These are phyloP conservation scores for Boletellus ananas DNA, from an alignment of 768 basidiomycete genomes.

Conservation along the genomic window DNA sequence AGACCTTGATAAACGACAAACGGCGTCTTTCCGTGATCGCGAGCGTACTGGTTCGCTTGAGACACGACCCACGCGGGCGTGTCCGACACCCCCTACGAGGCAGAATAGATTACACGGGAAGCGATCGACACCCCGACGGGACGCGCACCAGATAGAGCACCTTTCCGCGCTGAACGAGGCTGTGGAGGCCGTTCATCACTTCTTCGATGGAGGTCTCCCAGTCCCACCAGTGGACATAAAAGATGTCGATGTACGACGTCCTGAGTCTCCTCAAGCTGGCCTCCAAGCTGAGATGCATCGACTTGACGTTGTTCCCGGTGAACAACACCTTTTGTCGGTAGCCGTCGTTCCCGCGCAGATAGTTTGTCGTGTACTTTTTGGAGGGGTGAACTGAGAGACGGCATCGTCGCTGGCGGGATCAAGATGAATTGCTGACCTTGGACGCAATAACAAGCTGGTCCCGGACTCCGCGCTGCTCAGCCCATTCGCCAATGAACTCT, in stretches of 20 bases:
- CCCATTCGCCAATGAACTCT: conserved; percentile 48
- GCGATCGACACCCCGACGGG: not conserved
- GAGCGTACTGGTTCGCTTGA: conserved; percentile 41
- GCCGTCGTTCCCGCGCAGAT: conserved; percentile 6
- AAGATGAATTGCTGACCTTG: conserved; percentile 23
- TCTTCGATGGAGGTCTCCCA: conserved; percentile 39
- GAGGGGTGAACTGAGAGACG: no score
- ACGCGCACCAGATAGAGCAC: conserved; percentile 33
- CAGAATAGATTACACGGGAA: not conserved
- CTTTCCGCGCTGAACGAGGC: conserved; percentile 36
- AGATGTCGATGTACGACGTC: conserved; percentile 21
- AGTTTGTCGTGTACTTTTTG: conserved; percentile 23
- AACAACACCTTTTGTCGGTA: conserved; percentile 36
- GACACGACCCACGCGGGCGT: conserved; percentile 40
- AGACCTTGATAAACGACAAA: conserved; percentile 45
- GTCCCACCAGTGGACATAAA: conserved; percentile 33
- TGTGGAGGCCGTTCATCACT: conserved; percentile 38
- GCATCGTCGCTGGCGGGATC: not conserved
- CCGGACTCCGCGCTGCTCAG: conserved; percentile 36
- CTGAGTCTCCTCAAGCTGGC: conserved; percentile 23
- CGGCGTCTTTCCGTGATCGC: conserved; percentile 39
- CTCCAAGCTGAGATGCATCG: conserved; percentile 38
- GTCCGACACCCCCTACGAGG: conserved; percentile 25
- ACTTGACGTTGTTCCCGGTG: conserved; percentile 47
- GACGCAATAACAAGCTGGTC: conserved; percentile 46